A percentile compares a stretch with the other conserved stretches of the same genome.
Evolutionary conservation across 495 filamentous ascomycete species (phyloP).

Genomic region (Talaromyces proteolyticus): DNA sequence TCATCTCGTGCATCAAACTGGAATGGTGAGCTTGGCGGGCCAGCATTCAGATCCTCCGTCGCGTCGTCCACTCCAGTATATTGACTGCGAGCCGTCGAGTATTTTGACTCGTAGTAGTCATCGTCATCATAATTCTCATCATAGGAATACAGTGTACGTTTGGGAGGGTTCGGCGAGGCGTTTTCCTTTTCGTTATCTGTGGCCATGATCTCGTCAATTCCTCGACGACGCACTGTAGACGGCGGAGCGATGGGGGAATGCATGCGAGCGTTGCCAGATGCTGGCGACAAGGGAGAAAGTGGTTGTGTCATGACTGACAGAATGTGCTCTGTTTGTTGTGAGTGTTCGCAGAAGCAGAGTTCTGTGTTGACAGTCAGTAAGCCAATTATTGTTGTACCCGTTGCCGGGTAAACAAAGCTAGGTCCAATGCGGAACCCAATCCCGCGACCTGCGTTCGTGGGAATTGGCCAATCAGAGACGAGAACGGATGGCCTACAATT

Average conservation of each 20-base stretch:
- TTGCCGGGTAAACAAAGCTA: constrained; percentile 42
- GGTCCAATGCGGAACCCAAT: constrained; percentile 14
- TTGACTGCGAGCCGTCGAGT: neutral
- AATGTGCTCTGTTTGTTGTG: neutral
- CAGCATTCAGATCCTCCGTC: constrained; percentile 9
- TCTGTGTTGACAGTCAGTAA: constrained; percentile 12
- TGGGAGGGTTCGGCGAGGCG: constrained; percentile 27
- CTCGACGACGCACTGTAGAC: constrained; percentile 4
- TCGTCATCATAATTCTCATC: constrained; percentile 17
- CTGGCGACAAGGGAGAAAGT: constrained; percentile 38
- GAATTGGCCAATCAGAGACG: neutral
- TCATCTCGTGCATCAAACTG: constrained; percentile 25
- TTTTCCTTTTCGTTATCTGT: constrained; percentile 24
- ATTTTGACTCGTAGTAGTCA: constrained; percentile 10
- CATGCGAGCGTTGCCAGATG: constrained; percentile 34
- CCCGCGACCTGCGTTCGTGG: too few species aligned
- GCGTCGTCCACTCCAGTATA: neutral
- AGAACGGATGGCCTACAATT: neutral
- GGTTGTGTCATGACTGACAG: constrained; percentile 33
- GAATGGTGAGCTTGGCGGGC: constrained; percentile 32
- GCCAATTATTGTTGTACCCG: constrained; percentile 10
- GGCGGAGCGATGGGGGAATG: constrained; percentile 18
- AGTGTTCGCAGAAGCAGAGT: neutral
- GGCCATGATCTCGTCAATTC: constrained; percentile 8
- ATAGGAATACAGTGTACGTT: constrained; percentile 9